Conservation (phyloP, 1,139 yeast species). For the Hemisphaericaspora xylofermentans region DNA sequence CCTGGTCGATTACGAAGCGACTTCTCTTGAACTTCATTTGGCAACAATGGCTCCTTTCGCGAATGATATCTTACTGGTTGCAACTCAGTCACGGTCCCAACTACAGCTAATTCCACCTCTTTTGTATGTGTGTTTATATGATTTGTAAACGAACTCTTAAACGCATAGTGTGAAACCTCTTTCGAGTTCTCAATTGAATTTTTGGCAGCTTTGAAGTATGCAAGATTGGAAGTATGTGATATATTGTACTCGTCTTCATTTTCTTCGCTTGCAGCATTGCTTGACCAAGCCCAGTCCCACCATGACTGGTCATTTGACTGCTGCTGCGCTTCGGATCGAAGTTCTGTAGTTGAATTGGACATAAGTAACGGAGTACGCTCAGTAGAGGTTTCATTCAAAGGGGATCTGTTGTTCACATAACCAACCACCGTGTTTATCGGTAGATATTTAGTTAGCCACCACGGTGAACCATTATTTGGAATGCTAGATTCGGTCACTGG, state of each 20-base stretch:
- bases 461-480: not conserved
- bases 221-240: constrained; percentile 18
- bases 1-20: constrained; percentile 6
- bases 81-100: constrained; percentile 38
- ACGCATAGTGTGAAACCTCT: constrained; percentile 38
- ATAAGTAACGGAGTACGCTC: constrained; percentile 14
- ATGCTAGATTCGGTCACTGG: not conserved
- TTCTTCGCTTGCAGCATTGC: constrained; percentile 8
- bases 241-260: constrained; percentile 19
- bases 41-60: constrained; percentile 34
- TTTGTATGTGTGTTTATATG: constrained; percentile 14
- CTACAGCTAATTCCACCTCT: constrained; percentile 34
- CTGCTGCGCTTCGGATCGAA: not conserved
- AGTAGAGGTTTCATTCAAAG: constrained; percentile 4
- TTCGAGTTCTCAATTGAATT: constrained; percentile 34
- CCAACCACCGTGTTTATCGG: constrained; percentile 3
- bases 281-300: constrained; percentile 25
- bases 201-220: constrained; percentile 35
- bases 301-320: constrained; percentile 14
- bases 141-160: constrained; percentile 20
- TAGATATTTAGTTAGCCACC: constrained; percentile 5
- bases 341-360: constrained; percentile 3
- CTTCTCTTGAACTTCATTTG: constrained; percentile 38
- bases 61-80: constrained; percentile 39
- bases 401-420: constrained; percentile 1